These are phyloP conservation scores for Mycocentrospora acerina DNA, from an alignment of 2,329 filamentous ascomycete genomes.

Conservation along the genomic window DNA sequence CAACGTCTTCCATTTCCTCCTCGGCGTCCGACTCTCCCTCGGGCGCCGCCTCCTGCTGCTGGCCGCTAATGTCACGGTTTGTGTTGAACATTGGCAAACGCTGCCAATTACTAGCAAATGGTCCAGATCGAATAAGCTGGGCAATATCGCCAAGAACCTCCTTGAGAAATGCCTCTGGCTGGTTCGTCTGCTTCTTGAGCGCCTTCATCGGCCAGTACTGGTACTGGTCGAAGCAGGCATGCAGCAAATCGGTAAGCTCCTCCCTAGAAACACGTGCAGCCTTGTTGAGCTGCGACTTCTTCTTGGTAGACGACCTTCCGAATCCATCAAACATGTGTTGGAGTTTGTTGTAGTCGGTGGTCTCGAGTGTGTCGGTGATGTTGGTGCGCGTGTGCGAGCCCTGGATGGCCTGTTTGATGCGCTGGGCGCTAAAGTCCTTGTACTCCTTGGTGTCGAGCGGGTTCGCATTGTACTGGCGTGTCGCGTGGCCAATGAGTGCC, in stretches of 20 bases:
- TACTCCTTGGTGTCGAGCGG: constrained; percentile 49
- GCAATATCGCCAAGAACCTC: constrained; percentile 82
- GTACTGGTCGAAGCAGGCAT: constrained; percentile 79
- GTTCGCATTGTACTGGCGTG: constrained; percentile 56
- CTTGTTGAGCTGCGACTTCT: constrained; percentile 60
- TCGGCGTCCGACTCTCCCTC: constrained; percentile 66
- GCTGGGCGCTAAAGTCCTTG: constrained; percentile 43
- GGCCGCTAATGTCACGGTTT: constrained; percentile 45
- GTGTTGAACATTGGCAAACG: constrained; percentile 67
- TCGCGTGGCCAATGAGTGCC: constrained; percentile 61
- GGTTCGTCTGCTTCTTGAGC: constrained; percentile 72
- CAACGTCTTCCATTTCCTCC: constrained; percentile 78
- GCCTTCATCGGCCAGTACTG: constrained; percentile 94
- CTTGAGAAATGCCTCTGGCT: constrained; percentile 92
- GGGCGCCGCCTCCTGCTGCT: constrained; percentile 28
- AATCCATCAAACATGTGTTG: constrained; percentile 38
- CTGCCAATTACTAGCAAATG: constrained; percentile 84
- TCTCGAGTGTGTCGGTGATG: constrained; percentile 29
- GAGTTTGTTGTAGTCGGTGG: constrained; percentile 26
- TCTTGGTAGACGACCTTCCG: constrained; percentile 24
- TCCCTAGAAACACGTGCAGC: constrained; percentile 86
- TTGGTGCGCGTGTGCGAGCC: constrained; percentile 32
- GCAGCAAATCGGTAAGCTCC: constrained; percentile 83
- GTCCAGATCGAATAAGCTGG: constrained; percentile 76
- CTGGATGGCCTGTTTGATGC: constrained; percentile 50